Evolutionary conservation across 495 filamentous ascomycete genomes (phyloP), one percentile per base, ranked within the genome.

Genomic region (Sabuloglossum arenarium): DNA sequence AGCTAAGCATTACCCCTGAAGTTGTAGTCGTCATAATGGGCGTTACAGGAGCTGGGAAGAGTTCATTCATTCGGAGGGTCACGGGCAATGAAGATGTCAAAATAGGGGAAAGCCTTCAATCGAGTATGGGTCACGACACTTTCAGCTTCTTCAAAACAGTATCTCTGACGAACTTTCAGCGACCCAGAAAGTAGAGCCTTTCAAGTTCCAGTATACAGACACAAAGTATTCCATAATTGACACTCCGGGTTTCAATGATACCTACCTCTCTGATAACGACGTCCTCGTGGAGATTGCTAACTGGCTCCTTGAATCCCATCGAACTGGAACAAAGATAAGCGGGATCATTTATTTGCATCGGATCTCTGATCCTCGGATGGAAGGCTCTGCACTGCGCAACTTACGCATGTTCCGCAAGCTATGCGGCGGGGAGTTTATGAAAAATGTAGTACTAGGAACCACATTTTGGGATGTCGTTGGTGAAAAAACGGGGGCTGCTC

Each of bases 241-340:
- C 60, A 73, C 69, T 1, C 70, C 72, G 6, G 71, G 72, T 8
- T 74, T 75, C 52, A 64, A 70, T 49, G 72, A 75, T 58, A 73
- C 70, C 0, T 55, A 55, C 21, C 51, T 58, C 10, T 64, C 65
- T 6, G 71, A 73, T 34, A 57, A 56, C 0, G 66, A 66, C 11
- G 58, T 68, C 14, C 58, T 68, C n/a, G 55, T 28, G 16, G 55
- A 60, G 1, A 58, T 64, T 25, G 62, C 63, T 12, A 43, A 46
- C 25, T 62, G 53, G 39, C 54, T 68, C 6, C 34, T 53, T 25
- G 30, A 54, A 3, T 34, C 57, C 1, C 65, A 68, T 31, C 23
- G 58, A 8, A 30, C 56, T 6, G 54, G 56, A 1, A 51, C 57
- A 25, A 31, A 34, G 39, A 55, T 65, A 24, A 51, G 57, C 8